A percentile compares a stretch with the other conserved stretches of the same genome.
Conservation (phyloP, 2,329 filamentous ascomycete species). For the Colletotrichum cordylinicola region DNA sequence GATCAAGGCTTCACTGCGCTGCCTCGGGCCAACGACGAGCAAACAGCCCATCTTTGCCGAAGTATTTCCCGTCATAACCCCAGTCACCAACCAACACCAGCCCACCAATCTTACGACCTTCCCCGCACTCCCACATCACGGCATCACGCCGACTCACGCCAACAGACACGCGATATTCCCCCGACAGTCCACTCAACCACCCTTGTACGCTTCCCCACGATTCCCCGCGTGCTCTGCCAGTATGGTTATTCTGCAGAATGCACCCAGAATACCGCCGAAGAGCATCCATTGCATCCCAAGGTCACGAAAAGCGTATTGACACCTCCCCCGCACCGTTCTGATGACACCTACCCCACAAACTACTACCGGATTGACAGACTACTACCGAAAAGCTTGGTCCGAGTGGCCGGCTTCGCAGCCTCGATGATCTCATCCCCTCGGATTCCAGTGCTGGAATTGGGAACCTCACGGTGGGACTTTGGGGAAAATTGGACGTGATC, state of each 20-base stretch:
- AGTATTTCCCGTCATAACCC: background rate
- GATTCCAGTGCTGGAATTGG: background rate
- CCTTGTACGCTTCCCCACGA: background rate
- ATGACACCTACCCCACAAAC: background rate
- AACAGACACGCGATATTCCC: background rate
- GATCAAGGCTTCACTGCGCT: background rate
- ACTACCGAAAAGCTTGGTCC: background rate
- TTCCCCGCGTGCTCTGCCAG: background rate
- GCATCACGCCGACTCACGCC: background rate
- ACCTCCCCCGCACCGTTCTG: background rate
- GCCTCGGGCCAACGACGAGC: background rate
- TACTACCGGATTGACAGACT: background rate
- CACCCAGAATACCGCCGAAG: background rate
- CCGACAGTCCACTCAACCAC: background rate
- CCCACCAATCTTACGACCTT: background rate
- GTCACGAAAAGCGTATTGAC: too few relatives aligned
- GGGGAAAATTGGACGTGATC: background rate
- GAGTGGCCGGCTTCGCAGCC: background rate
- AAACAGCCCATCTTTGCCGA: background rate
- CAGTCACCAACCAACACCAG: background rate
- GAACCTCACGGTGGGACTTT: background rate
- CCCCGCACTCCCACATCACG: slow-evolving; percentile 9
- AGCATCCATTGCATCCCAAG: too few relatives aligned
- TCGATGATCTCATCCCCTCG: background rate
- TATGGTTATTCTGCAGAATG: background rate